Evolutionary conservation across 345 rosid genomes (phyloP), one percentile per base, ranked within the genome.

Genomic region (Turnera subulata): DNA sequence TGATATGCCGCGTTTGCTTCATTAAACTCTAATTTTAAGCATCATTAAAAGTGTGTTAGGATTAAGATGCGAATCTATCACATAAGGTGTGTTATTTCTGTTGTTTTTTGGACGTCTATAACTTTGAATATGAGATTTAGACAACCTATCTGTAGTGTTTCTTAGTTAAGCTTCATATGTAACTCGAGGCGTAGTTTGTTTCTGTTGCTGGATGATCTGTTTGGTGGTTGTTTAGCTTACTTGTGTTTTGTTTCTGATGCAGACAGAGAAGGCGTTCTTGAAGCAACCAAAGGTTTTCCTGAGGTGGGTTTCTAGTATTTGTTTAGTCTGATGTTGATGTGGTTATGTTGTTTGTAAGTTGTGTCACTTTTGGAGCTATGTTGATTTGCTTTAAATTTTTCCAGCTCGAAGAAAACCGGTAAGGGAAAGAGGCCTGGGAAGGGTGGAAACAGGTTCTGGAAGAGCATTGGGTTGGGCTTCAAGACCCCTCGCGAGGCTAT

Each of bases 391-490:
- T 47, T 22, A 2, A 23, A 1, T 11, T 47, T 47, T 47, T 7
- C 15, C 21, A 52, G 39, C 12, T 25, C 21, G 2, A 52, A 52
- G 39, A 52, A 52, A 32, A 7, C 56, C 5, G 39, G 29, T 5
- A 47, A 47, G 51, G 51, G 51, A 21, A 47, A 20, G 22, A 47
- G 25, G 15, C 51, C 51, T 5, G 51, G 51, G 4, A 47, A 47
- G 15, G 51, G 51, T 20, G 51, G 51, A 17, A 47, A 47, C 15
- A 23, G 51, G 14, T 47, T 18, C 24, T 47, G 51, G 51, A 47
- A 47, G 51, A 47, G 51, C 14, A 22, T 47, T 11, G 51, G 51
- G 25, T 22, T 47, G 51, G 51, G 51, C 9, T 47, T 47, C 24
- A 47, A 47, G 51, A 47, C 29, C 1, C 29, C 51, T 11, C 18